phyloP scores from a whole-genome alignment of 1,139 yeast genomes.

The Zygosaccharomyces pseudobailii region DNA sequence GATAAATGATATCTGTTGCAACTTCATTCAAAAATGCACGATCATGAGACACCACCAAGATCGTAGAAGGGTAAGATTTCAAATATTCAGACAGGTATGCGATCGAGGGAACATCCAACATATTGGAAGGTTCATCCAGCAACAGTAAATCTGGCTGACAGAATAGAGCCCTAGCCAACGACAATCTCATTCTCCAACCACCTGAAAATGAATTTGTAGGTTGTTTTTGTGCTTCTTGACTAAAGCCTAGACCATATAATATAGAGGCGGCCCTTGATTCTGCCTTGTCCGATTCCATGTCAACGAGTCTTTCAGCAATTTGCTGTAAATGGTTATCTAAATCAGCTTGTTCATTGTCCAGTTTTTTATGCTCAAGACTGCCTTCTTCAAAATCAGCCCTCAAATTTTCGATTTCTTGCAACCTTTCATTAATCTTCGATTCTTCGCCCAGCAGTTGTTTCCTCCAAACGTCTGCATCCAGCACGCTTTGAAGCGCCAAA shows the following conservation, averaged over 20 bases:
- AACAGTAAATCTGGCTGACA: constrained; percentile 91
- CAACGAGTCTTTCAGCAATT: constrained; percentile 73
- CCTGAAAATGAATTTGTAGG: constrained; percentile 94
- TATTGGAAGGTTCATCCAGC: constrained; percentile 97
- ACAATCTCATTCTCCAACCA: constrained; percentile 99
- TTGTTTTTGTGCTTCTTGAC: constrained; percentile 73
- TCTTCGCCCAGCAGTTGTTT: constrained; percentile 81
- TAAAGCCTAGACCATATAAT: constrained; percentile 86
- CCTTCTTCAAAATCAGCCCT: constrained; percentile 74
- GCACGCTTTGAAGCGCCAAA: constrained; percentile 82
- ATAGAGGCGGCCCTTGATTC: constrained; percentile 98
- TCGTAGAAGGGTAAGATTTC: constrained; percentile 87
- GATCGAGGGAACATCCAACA: constrained; percentile 99
- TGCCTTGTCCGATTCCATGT: constrained; percentile 96
- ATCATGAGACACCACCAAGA: constrained; percentile 94
- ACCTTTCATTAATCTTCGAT: constrained; percentile 63
- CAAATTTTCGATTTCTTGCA: constrained; percentile 66
- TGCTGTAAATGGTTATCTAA: constrained; percentile 72
- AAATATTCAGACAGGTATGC: constrained; percentile 86
- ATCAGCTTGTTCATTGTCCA: constrained; percentile 88
- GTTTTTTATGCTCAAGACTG: constrained; percentile 68
- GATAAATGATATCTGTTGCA: constrained; percentile 96
- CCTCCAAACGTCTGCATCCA: constrained; percentile 99
- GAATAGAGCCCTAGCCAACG: constrained; percentile 96
- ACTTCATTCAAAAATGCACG: constrained; percentile 95